phyloP scores from a whole-genome alignment of 306 rosid species.

The Rosa multiflora region DNA sequence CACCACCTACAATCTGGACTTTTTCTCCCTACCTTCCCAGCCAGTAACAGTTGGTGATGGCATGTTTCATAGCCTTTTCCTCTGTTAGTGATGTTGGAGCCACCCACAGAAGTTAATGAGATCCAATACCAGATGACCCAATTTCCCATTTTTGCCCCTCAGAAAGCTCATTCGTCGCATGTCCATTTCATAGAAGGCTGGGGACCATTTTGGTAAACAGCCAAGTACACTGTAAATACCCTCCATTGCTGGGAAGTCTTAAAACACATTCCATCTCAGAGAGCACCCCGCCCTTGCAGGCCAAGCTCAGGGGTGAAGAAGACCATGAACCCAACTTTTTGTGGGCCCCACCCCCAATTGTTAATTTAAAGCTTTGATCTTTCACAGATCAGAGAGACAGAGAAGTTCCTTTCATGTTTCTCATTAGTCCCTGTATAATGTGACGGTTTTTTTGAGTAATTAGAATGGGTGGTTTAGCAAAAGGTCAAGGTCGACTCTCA shows the following conservation, averaged over 20 bases:
- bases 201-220: slow-evolving; percentile 8
- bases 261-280: not conserved
- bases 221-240: not conserved
- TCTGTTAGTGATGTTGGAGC: not conserved
- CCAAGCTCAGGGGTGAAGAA: not conserved
- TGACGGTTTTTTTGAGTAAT: not conserved
- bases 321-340: not conserved
- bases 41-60: slow-evolving; percentile 33
- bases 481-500: not conserved
- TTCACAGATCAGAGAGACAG: slow-evolving; percentile 2
- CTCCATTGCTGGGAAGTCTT: not conserved
- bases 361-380: not conserved
- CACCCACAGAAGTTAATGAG: not conserved
- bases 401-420: not conserved
- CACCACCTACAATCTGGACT: slow-evolving; percentile 55
- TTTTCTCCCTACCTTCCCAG: slow-evolving; percentile 41
- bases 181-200: not conserved
- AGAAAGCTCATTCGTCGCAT: not conserved
- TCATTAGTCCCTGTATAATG: not conserved
- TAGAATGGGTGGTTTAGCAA: not conserved
- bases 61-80: slow-evolving; percentile 28
- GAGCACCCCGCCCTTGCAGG: not conserved
- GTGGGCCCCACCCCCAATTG: not conserved
- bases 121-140: not conserved
- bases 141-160: slow-evolving; percentile 4